Base-by-base conservation (phyloP, 345 rosid genomes). In the Trapa bicornis region DNA sequence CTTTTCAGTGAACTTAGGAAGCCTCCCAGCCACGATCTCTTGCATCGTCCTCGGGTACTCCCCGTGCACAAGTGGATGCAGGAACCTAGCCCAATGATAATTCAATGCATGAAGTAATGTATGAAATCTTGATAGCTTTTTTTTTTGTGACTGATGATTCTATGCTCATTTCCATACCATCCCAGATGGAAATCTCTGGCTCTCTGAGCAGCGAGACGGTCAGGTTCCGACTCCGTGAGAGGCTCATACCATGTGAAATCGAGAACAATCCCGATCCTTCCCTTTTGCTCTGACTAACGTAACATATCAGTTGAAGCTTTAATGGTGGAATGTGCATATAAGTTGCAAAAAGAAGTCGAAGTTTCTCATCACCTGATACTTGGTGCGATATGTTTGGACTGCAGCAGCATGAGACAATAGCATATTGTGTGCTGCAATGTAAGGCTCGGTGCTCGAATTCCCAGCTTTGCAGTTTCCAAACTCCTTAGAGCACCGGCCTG, bases 111-210 rank as follows among this genome's bases (percentile, higher is more conserved):
- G 22, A 50, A 50, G 35, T 47, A 37, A 29, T 17, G 43, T 17
- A 15, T 61, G 57, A 5, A 10, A 50, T 15, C 0, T 16, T 10
- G 22, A 22, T 22, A 22, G 29, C 29, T 22, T 22, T 22, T 22
- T 22, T 22, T 22, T 22, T 22, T 22, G 29, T 47, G 1, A 47
- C 14, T 11, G 53, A 47, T 47, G 53, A 47, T 47, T 47, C 17
- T 15, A 12, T 6, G 16, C 14, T 0, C 14, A 47, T 47, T 47
- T 47, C 53, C 22, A 50, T 80, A 87, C 93, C 93, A 87, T 72
- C 93, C 93, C 66, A 80, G 37, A 68, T 87, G 89, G 17, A 87
- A 87, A 70, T 87, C 93, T 72, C 89, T 78, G n/a, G 89, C 88
- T 76, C 89, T 81, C 67, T 85, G 87, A 68, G 87, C 87, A 35